Conservation (phyloP, 2,329 filamentous ascomycete genomes). For the Byssochlamys sp. region DNA sequence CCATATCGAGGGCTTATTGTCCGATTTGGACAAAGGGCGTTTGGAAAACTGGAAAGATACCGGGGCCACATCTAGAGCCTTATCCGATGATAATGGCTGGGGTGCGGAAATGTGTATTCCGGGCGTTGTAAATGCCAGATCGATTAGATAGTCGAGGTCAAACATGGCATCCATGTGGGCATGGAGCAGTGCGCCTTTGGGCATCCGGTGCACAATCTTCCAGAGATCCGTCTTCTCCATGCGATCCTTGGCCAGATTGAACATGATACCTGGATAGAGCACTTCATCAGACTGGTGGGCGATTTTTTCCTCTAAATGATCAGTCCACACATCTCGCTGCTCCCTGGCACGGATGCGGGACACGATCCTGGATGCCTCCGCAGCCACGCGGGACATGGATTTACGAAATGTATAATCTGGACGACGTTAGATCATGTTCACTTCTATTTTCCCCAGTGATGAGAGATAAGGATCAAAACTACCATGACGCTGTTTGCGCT, state of each 20-base stretch:
- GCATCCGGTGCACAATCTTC: constrained; percentile 75
- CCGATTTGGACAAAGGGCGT: constrained; percentile 34
- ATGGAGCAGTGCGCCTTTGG: constrained; percentile 64
- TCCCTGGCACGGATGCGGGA: constrained; percentile 70
- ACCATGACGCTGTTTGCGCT: constrained; percentile 76
- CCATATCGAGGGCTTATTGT: constrained; percentile 53
- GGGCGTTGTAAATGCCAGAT: constrained; percentile 57
- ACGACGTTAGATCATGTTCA: background rate
- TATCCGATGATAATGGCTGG: constrained; percentile 45
- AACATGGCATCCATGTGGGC: constrained; percentile 88
- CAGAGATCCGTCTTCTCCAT: constrained; percentile 80
- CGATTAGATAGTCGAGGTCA: constrained; percentile 70
- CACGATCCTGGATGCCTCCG: constrained; percentile 69
- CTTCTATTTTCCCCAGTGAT: background rate
- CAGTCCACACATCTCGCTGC: constrained; percentile 65
- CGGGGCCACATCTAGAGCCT: constrained; percentile 45
- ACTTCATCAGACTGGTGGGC: constrained; percentile 53
- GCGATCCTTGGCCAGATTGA: constrained; percentile 69
- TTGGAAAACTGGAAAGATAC: constrained; percentile 56
- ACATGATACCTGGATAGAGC: constrained; percentile 87
- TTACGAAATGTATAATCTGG: constrained; percentile 24
- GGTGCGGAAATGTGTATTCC: constrained; percentile 63
- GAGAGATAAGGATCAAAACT: constrained; percentile 17
- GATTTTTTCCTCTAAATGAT: constrained; percentile 59
- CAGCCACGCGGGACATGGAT: constrained; percentile 66